These are phyloP conservation scores for Aspergillus olivimuriae DNA, from an alignment of 495 filamentous ascomycete genomes.

Conservation along the genomic window DNA sequence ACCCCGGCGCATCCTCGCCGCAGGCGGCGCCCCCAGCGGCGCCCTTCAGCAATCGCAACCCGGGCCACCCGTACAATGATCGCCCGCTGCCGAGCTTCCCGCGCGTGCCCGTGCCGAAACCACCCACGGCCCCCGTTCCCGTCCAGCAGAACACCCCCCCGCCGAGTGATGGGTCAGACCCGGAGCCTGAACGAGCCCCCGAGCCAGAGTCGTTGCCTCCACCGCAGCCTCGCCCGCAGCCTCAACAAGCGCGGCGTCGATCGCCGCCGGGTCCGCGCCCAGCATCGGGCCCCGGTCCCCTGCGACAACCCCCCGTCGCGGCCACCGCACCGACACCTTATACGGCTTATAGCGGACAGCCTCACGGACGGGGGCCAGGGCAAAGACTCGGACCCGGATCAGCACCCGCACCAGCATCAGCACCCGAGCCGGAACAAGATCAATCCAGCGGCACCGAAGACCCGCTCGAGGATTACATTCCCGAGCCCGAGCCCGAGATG, in stretches of 20 bases:
- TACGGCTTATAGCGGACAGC: no score
- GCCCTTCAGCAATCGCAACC: constrained; percentile 3
- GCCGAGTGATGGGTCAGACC: constrained; percentile 12
- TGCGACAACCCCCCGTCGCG: neutral
- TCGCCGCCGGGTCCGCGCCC: neutral
- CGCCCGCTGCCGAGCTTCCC: constrained; percentile 4
- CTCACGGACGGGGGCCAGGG: no score
- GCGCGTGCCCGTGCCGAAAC: constrained; percentile 1
- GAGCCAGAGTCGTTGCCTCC: neutral
- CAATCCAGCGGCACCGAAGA: constrained; percentile 11
- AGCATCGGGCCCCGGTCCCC: neutral
- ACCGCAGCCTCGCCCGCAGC: neutral
- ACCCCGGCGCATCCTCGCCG: constrained; percentile 3
- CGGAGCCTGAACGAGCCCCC: constrained; percentile 4
- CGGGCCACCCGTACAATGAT: neutral
- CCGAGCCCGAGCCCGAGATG: constrained; percentile 33
- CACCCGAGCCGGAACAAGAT: neutral
- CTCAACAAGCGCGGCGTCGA: neutral
- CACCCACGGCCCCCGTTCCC: neutral
- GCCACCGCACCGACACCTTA: neutral
- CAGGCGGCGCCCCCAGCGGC: constrained; percentile 2
- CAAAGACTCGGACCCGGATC: neutral
- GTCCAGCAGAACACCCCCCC: constrained; percentile 14
- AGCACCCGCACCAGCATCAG: neutral
- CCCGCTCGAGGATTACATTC: constrained; percentile 35